Evolutionary conservation across 2,329 filamentous ascomycete species (phyloP).

Genomic region (Ophidiomyces ophidiicola): DNA sequence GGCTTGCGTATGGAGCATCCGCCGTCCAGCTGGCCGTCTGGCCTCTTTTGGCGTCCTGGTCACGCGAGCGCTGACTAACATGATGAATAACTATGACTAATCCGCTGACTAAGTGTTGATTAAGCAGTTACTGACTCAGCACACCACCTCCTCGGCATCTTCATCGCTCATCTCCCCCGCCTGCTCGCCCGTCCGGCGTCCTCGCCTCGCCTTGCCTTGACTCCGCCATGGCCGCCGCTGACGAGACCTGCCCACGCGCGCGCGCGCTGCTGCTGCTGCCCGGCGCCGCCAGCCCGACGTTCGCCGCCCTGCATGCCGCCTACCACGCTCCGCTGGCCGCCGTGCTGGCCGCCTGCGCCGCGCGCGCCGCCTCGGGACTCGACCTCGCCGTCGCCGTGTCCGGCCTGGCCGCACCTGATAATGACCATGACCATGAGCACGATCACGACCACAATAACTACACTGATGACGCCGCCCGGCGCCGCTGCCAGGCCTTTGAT

Average conservation of each 20-base stretch:
- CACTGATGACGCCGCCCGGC: too few relatives aligned
- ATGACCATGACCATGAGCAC: too few relatives aligned
- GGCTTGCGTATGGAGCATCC: too few relatives aligned
- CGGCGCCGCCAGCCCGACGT: conserved; percentile 46
- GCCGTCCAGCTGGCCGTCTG: too few relatives aligned
- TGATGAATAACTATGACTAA: too few relatives aligned
- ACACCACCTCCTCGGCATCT: too few relatives aligned
- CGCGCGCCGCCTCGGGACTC: too few relatives aligned
- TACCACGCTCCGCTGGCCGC: conserved; percentile 49
- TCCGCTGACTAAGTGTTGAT: too few relatives aligned
- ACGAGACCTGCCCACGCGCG: conserved; percentile 3
- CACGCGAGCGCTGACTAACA: too few relatives aligned
- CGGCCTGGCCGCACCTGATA: conserved; percentile 45
- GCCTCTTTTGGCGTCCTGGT: too few relatives aligned
- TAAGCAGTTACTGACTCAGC: too few relatives aligned
- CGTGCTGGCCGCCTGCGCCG: conserved; percentile 41
- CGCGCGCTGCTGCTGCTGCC: conserved; percentile 46
- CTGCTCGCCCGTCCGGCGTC: neutral
- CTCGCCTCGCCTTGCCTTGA: neutral
- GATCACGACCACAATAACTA: too few relatives aligned
- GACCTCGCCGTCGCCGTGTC: conserved; percentile 54
- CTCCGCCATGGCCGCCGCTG: neutral
- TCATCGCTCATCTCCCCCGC: neutral
- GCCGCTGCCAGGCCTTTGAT: conserved; percentile 50
- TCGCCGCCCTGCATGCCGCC: conserved; percentile 43